These are phyloP conservation scores for Rutstroemia sydowiana DNA, from an alignment of 2,329 filamentous ascomycete species.

Conservation along the genomic window DNA sequence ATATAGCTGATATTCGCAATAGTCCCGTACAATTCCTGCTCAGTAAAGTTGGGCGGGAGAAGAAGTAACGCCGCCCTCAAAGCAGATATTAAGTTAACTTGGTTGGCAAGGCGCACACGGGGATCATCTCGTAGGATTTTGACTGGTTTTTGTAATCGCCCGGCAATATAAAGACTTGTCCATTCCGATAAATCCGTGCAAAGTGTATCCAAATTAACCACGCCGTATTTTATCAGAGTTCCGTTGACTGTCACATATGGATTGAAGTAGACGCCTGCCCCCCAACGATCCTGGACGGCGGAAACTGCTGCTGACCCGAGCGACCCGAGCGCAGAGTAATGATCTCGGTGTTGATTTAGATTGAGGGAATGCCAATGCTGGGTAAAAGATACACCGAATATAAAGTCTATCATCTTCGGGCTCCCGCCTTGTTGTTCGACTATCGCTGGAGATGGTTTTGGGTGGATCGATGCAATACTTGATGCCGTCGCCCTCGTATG, in stretches of 20 bases:
- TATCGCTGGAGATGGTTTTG: conserved; percentile 73
- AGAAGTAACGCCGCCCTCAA: conserved; percentile 83
- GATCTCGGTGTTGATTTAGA: conserved; percentile 76
- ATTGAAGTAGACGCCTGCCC: conserved; percentile 96
- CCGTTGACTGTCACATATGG: conserved; percentile 92
- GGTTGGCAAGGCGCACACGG: conserved; percentile 85
- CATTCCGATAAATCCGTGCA: conserved; percentile 81
- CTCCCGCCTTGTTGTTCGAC: conserved; percentile 77
- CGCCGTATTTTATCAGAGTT: conserved; percentile 94
- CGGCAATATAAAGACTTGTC: conserved; percentile 94
- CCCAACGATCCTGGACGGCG: conserved; percentile 76
- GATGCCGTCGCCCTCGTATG: conserved; percentile 41
- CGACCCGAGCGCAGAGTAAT: conserved; percentile 81
- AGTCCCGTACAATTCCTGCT: conserved; percentile 79
- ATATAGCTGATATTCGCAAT: conserved; percentile 92
- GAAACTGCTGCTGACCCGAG: conserved; percentile 82
- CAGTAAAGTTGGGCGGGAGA: conserved; percentile 75
- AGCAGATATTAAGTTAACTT: conserved; percentile 89
- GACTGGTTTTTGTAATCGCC: conserved; percentile 91
- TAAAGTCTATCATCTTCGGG: conserved; percentile 97
- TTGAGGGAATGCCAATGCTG: conserved; percentile 98
- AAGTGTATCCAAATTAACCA: conserved; percentile 87
- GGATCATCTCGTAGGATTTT: conserved; percentile 96
- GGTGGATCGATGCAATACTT: conserved; percentile 61
- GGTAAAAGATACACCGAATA: conserved; percentile 88